Conservation (phyloP, 441 rosid species). For the Euphorbia schlechtendalii region DNA sequence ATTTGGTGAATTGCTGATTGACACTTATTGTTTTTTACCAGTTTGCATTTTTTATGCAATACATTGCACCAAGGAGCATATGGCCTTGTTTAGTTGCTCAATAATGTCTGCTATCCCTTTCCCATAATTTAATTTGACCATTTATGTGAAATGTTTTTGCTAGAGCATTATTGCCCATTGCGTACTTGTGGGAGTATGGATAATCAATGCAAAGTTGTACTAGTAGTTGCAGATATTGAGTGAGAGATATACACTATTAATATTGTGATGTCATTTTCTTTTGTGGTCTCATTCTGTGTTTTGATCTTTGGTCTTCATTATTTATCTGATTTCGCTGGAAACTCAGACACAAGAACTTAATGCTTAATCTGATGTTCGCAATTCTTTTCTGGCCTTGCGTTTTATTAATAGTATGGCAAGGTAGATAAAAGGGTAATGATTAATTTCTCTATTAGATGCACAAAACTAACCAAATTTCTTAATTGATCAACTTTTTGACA, state of each 20-base stretch:
- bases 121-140: neutral
- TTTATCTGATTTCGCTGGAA: neutral
- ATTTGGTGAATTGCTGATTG: neutral
- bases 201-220: constrained; percentile 2
- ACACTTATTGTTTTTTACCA: neutral
- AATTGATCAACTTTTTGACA: too few species aligned
- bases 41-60: neutral
- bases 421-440: too few species aligned
- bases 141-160: constrained; percentile 7
- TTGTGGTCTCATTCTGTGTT: neutral
- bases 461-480: too few species aligned
- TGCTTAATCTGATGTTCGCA: too few species aligned
- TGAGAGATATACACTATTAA: neutral
- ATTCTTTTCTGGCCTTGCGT: too few species aligned
- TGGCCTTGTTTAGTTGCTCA: neutral
- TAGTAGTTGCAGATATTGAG: neutral
- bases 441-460: too few species aligned
- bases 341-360: too few species aligned
- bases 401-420: too few species aligned
- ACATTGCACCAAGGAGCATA: neutral
- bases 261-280: neutral
- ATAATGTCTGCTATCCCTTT: neutral
- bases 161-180: neutral
- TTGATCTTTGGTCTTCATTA: neutral
- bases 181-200: neutral